A percentile compares a stretch with the other conserved stretches of the same genome.
Conservation (phyloP, 192 early-diverging fungal genomes). For the Entomortierella beljakovae region DNA sequence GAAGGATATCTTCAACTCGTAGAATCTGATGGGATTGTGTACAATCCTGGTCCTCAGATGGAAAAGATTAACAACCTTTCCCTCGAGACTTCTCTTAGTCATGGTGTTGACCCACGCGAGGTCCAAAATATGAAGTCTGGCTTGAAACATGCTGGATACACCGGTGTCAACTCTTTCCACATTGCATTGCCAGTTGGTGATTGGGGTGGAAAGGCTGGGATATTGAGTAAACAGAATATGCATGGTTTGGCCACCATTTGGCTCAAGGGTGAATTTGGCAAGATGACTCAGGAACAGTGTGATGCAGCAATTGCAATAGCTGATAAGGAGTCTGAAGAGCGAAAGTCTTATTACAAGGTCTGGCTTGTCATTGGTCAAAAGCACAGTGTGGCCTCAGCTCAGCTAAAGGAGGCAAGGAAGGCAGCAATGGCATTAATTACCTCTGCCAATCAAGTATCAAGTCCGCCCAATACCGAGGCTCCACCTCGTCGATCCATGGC, state of each 20-base stretch:
- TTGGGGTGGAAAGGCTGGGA: constrained; percentile 49
- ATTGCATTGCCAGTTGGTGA: constrained; percentile 41
- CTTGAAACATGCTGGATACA: constrained; percentile 36
- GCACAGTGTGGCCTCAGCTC: constrained; percentile 1
- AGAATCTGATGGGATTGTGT: constrained; percentile 47
- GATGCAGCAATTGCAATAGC: constrained; percentile 17
- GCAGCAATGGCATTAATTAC: background rate
- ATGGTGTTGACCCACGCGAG: constrained; percentile 50
- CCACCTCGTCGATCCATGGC: background rate
- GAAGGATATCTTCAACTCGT: constrained; percentile 64
- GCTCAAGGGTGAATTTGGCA: constrained; percentile 49
- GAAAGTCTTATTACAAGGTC: constrained; percentile 51
- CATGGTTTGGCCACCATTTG: constrained; percentile 52
- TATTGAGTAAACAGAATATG: constrained; percentile 41
- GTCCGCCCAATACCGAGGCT: background rate
- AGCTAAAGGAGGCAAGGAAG: constrained; percentile 27
- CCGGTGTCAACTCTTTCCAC: constrained; percentile 44
- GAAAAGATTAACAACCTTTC: constrained; percentile 48
- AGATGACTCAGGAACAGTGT: constrained; percentile 24
- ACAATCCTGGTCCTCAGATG: constrained; percentile 49
- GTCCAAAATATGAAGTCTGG: constrained; percentile 48
- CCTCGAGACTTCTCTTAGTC: constrained; percentile 46
- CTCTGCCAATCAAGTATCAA: background rate
- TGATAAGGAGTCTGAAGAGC: constrained; percentile 23
- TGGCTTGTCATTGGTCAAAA: constrained; percentile 52